Evolutionary conservation across 495 filamentous ascomycete species (phyloP), one percentile per base, ranked within the genome.

Genomic region (Friedmanniomyces endolithicus): DNA sequence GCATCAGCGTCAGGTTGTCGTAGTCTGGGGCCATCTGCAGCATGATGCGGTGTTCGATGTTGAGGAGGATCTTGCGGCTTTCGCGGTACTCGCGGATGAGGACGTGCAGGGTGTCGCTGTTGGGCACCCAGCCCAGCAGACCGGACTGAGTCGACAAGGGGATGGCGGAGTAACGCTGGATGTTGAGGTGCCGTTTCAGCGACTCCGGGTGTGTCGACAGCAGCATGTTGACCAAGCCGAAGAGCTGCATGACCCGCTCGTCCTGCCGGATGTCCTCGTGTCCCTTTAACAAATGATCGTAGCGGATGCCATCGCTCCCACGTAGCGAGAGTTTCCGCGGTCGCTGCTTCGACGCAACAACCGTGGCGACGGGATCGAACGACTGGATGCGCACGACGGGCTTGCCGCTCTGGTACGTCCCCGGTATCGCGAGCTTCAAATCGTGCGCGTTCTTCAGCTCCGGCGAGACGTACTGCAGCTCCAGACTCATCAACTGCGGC

Each of bases 41-140:
- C 92, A 99, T 99, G 64, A 99, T 97, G 23, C 92, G 85, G 63
- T 99, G 92, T 70, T 99, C 92, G 57, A 99, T 99, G 62, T 99
- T 99, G 45, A 99, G 81, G 23, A 99, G 74, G 57, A 99, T 99
- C 63, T 94, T 94, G 27, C 92, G 82, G 52, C 86, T 92, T 66
- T 99, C 94, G 50, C 92, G 82, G 65, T 99, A 99, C 67, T 99
- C 92, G 52, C 94, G 82, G 64, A 99, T 97, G 19, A 99, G 76
- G 19, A 94, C 86, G 64, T 99, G 92, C 39, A 99, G 70, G 0
- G 92, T 99, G 65, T 99, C 92, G 66, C 86, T 94, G 71, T 99
- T 95, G 8, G 85, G 90, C n/a, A 99, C 90, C 87, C 88, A 99
- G 44, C 92, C 90, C 14, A 96, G 71, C 0, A 97, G 76, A 72